Base-by-base conservation (phyloP, 306 rosid genomes). In the Glycine tomentella region DNA sequence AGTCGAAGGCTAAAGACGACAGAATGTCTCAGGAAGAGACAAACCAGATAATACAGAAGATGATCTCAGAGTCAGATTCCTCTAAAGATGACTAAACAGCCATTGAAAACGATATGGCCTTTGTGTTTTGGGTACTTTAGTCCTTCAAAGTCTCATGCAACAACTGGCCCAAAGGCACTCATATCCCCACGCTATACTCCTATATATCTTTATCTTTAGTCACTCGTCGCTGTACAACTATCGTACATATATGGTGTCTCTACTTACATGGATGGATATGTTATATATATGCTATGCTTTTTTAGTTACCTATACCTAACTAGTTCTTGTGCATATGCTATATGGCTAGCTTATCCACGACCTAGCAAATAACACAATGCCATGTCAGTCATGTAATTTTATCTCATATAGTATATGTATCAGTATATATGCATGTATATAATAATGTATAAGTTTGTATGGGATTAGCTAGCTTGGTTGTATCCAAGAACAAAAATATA, bases 21-120 rank as follows among this genome's bases (percentile, higher is more conserved):
- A 78, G 82, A 77, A 86, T 92, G 90, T 86, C 92, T 0, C 82
- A 88, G 75, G 90, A 91, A 86, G 98, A 92, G 89, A 95, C 94
- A 81, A 87, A 80, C 9, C 75, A 72, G 57, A 80, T 90, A 87
- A 86, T 92, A 80, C 80, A 90, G 79, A 90, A 84, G 84, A 85
- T 91, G 76, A 87, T 91, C 15, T 84, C 94, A 53, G 52, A 68
- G 8, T 86, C 90, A 71, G 86, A 78, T 49, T 87, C 93, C 72
- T 75, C 93, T 78, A 84, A 87, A 84, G 87, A 84, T 64, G 79
- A 88, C 69, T 62, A 77, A 71, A 79, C 15, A 71, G 0, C 44
- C 0, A 52, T 56, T 34, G 86, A 85, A 48, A 83, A 78, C 75
- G 88, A 90, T 76, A 57, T 50, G 15, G 51, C 66, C 56, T 72